Evolutionary conservation across 352 stramenopile species (phyloP), one percentile per base, ranked within the genome.

Genomic region (Phytopythium litorale): DNA sequence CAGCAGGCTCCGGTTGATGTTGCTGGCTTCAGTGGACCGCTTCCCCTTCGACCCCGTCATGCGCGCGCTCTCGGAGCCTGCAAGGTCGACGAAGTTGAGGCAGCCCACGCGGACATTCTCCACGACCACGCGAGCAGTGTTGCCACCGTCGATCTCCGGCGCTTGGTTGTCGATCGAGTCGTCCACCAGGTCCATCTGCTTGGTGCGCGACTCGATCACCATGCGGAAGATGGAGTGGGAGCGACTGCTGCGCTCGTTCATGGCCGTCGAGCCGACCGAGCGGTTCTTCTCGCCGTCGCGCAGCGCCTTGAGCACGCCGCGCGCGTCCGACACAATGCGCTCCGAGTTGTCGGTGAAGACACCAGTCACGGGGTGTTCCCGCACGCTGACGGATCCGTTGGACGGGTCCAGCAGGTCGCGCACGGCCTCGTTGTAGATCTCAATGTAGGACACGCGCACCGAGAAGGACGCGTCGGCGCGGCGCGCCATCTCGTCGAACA

Each of bases 351-450:
- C 75, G 13, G 72, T 81, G 64, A 84, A 83, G 18, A 83, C 75
- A 16, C 78, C 75, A 9, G 73, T 75, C 53, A 81, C 64, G 0
- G 75, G 73, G 21, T 87, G 75, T 32, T 87, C 71, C 2, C 78
- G 70, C 42, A 84, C 61, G 30, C 74, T 72, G 48, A 87, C 65
- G 3, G 54, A 66, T 6, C 57, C 65, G 46, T 68, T 68, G 52
- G 58, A 64, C 12, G 61, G 65, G 46, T 76, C 71, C 16, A 99
- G 75, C 49, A 99, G 77, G 75, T 99, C 97, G 7, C 88, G 78
- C 5, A 99, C 88, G 37, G 95, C 88, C 71, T 99, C 97, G 65
- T 99, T 99, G 79, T 99, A 99, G 63, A 99, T 98, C 71, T 99
- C 96, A 50, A 99, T 80, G 72, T 98, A 99, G n/a, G 89, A 98